These are phyloP conservation scores for Fusarium concolor DNA, from an alignment of 2,329 filamentous ascomycete genomes.

Conservation along the genomic window DNA sequence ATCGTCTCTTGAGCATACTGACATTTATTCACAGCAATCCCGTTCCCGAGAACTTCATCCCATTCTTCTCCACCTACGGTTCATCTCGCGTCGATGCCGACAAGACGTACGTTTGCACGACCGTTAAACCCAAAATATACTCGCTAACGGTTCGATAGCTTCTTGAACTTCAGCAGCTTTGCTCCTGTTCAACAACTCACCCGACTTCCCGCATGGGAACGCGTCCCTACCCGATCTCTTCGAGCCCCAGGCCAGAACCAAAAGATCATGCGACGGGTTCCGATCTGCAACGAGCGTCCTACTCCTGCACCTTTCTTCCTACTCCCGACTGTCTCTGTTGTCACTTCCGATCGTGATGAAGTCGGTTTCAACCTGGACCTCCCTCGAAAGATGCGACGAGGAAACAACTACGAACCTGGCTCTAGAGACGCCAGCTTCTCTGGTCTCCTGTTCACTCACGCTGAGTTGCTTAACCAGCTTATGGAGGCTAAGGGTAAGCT, in stretches of 20 bases:
- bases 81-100: constrained; percentile 12
- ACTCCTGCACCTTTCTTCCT: neutral
- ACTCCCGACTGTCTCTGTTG: neutral
- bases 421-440: constrained; percentile 5
- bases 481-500: constrained; percentile 50
- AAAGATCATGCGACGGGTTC: constrained; percentile 52
- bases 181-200: constrained; percentile 28
- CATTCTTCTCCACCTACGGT: constrained; percentile 43
- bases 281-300: constrained; percentile 16
- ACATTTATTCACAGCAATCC: constrained; percentile 39
- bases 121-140: neutral
- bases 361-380: constrained; percentile 16
- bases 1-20: constrained; percentile 10
- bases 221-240: constrained; percentile 46
- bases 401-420: neutral
- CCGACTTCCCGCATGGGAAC: constrained; percentile 49
- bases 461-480: constrained; percentile 15
- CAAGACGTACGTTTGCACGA: constrained; percentile 33
- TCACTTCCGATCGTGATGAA: constrained; percentile 4
- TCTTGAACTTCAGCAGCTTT: constrained; percentile 39
- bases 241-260: constrained; percentile 40
- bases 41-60: constrained; percentile 42
- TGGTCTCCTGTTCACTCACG: constrained; percentile 18
- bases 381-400: constrained; percentile 25
- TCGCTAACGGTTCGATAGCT: constrained; percentile 37